A percentile compares a stretch with the other conserved stretches of the same genome.
Conservation (phyloP, 2,329 filamentous ascomycete genomes). For the Aspergillus aculeatus region DNA sequence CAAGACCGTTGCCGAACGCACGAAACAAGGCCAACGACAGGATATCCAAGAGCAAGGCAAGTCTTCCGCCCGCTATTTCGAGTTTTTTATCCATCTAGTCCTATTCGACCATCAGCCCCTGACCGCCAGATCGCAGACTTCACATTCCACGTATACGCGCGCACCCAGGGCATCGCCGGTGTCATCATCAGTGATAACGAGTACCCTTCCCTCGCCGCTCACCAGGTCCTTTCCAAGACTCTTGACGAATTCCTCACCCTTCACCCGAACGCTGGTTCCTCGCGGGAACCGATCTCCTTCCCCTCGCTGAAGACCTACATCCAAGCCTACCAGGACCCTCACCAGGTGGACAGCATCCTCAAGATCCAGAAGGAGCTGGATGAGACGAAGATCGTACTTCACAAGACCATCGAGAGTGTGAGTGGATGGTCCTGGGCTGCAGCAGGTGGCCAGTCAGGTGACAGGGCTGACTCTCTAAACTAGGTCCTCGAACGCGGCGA, state of each 20-base stretch:
- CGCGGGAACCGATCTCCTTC: slow-evolving; percentile 56
- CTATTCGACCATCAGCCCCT: slow-evolving; percentile 3
- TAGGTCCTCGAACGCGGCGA: slow-evolving; percentile 75
- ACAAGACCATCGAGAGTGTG: slow-evolving; percentile 84
- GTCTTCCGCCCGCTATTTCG: slow-evolving; percentile 7
- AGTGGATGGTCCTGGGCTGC: background rate
- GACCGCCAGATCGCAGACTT: slow-evolving; percentile 24
- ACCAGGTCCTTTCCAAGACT: slow-evolving; percentile 82
- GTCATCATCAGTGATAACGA: slow-evolving; percentile 75
- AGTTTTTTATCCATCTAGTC: background rate
- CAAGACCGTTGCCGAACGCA: slow-evolving; percentile 84
- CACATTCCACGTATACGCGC: slow-evolving; percentile 70
- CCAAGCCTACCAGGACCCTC: slow-evolving; percentile 77
- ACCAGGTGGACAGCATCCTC: slow-evolving; percentile 86
- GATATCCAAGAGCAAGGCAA: slow-evolving; percentile 63
- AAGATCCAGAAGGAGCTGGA: slow-evolving; percentile 96
- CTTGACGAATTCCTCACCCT: slow-evolving; percentile 81
- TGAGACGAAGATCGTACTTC: slow-evolving; percentile 94
- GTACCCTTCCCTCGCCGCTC: slow-evolving; percentile 76
- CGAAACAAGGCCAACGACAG: slow-evolving; percentile 75
- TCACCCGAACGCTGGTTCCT: slow-evolving; percentile 60
- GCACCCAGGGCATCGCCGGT: slow-evolving; percentile 69
- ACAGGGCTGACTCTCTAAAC: background rate
- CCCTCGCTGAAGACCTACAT: slow-evolving; percentile 77
- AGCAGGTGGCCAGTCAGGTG: background rate